Evolutionary conservation across 495 filamentous ascomycete species (phyloP), one percentile per base, ranked within the genome.

Genomic region (Staphylotrichum longicolle): DNA sequence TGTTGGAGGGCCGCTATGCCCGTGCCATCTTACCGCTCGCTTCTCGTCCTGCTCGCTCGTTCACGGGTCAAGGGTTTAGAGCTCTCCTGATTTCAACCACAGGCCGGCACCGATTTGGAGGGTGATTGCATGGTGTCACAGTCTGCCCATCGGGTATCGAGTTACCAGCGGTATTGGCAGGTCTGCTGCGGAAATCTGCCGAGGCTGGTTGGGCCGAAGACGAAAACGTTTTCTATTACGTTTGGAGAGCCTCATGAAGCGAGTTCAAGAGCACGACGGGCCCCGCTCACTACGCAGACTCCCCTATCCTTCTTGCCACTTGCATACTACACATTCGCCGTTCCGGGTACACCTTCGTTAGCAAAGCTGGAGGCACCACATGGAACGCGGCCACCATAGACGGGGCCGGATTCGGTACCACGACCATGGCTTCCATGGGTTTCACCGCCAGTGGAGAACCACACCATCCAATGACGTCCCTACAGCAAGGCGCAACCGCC

Each of bases 361-460:
- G 37, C 49, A 34, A 57, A 46, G 63, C 44, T 40, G 48, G 54
- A 57, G 39, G 54, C 20, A 57, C 41, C 62, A 45, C 15, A 47
- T 54, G 45, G 50, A 54, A 64, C 58, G 52, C 54, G 52, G 64
- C 61, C 49, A 32, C 44, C 15, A 11, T 46, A 62, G 54, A 52
- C 27, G 64, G 50, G 54, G 49, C 55, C 56, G 54, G 64, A 66
- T 64, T 70, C 66, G 68, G 56, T 72, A 69, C 70, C 70, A 67
- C 44, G 48, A 58, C 62, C 51, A 48, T 53, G n/a, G 57, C 60
- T 61, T 54, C 56, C 63, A 54, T 67, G 68, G 68, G 48, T 70
- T 55, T 64, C 49, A 40, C 56, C 56, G 47, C 47, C 53, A 61
- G 64, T 64, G 64, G 66, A 61, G 64, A 65, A 59, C 32, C 2